Conservation (phyloP, 2,329 filamentous ascomycete genomes). For the Sclerotinia trifoliorum region DNA sequence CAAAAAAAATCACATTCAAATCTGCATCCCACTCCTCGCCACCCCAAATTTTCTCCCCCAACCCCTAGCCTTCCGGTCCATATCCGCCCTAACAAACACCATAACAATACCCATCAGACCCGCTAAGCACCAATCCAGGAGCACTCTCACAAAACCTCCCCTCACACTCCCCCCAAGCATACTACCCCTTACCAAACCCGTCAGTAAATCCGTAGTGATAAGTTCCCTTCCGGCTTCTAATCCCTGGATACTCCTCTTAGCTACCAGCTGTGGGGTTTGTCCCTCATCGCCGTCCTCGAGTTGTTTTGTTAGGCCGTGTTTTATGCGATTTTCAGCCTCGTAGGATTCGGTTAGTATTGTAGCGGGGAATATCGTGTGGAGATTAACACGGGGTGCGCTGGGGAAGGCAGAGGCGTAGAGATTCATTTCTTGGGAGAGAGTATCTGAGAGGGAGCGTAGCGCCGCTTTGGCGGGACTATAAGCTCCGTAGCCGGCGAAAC, state of each 20-base stretch:
- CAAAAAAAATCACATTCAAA: neutral
- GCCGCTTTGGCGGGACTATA: conserved; percentile 85
- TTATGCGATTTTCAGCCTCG: conserved; percentile 70
- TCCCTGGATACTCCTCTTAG: conserved; percentile 63
- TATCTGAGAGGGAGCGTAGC: conserved; percentile 76
- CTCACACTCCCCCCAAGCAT: conserved; percentile 55
- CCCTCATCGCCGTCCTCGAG: conserved; percentile 77
- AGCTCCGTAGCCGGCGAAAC: conserved; percentile 74
- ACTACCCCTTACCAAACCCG: conserved; percentile 66
- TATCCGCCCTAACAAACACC: conserved; percentile 17
- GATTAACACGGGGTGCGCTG: conserved; percentile 39
- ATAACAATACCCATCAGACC: conserved; percentile 13
- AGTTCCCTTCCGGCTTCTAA: conserved; percentile 73
- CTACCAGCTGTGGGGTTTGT: conserved; percentile 75
- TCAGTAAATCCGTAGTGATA: conserved; percentile 71
- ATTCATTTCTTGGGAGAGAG: conserved; percentile 75
- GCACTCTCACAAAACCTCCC: neutral
- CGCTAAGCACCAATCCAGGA: conserved; percentile 1
- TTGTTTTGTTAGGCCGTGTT: conserved; percentile 73
- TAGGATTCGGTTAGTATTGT: conserved; percentile 76
- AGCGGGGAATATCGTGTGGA: conserved; percentile 50
- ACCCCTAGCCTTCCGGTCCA: conserved; percentile 10
- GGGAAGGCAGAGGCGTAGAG: conserved; percentile 78
- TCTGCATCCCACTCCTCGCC: neutral
- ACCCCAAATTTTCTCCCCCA: conserved; percentile 18